Conservation (phyloP, 2,329 filamentous ascomycete species). For the Fusarium sp. region DNA sequence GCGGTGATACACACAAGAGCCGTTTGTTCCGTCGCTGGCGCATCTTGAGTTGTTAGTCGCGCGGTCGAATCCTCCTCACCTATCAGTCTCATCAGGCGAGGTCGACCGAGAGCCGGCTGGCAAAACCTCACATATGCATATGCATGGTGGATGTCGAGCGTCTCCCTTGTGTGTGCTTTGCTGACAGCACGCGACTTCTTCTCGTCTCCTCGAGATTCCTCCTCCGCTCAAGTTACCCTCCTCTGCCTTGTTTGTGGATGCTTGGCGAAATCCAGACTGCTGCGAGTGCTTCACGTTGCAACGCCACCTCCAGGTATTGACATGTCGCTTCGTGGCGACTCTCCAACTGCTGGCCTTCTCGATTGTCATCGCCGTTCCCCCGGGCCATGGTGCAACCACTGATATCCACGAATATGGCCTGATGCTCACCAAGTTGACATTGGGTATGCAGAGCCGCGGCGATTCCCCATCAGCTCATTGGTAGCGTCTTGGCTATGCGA, state of each 20-base stretch:
- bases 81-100: slow-evolving; percentile 1
- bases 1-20: slow-evolving; percentile 1
- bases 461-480: slow-evolving; percentile 24
- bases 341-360: slow-evolving; percentile 3
- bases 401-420: slow-evolving; percentile 30
- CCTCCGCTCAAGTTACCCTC: slow-evolving; percentile 6
- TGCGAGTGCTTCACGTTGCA: slow-evolving; percentile 9
- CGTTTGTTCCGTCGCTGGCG: background rate
- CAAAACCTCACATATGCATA: slow-evolving; percentile 15
- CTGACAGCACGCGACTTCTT: slow-evolving; percentile 6
- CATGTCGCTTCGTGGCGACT: slow-evolving; percentile 6
- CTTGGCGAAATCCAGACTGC: slow-evolving; percentile 24
- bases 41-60: slow-evolving; percentile 3
- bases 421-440: slow-evolving; percentile 26
- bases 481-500: slow-evolving; percentile 27
- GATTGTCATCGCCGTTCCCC: slow-evolving; percentile 13
- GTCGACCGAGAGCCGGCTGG: slow-evolving; percentile 7
- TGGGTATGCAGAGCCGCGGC: slow-evolving; percentile 11
- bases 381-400: slow-evolving; percentile 6
- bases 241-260: slow-evolving; percentile 2
- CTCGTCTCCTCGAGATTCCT: background rate
- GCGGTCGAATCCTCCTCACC: background rate
- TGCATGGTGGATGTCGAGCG: slow-evolving; percentile 28
- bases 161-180: slow-evolving; percentile 7
- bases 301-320: slow-evolving; percentile 1